Conservation (phyloP, 2,329 filamentous ascomycete genomes). For the Alternaria viburni region DNA sequence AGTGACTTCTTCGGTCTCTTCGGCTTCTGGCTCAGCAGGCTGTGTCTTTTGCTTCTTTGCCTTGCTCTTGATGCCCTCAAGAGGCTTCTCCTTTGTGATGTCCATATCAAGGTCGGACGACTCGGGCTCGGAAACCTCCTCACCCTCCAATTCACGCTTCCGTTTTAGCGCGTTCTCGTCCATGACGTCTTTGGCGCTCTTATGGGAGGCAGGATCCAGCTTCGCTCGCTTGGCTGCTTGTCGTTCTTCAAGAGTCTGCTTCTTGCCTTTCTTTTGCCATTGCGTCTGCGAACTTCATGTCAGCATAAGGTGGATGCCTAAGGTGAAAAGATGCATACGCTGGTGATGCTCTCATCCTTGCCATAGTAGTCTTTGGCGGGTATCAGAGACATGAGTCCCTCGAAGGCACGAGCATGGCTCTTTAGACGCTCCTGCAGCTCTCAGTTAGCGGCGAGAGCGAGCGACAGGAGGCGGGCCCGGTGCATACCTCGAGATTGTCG, state of each 20-base stretch:
- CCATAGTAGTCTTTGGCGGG: slow-evolving; percentile 91
- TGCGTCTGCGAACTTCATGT: slow-evolving; percentile 68
- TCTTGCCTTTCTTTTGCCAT: slow-evolving; percentile 88
- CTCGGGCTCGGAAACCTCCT: slow-evolving; percentile 45
- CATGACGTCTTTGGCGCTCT: slow-evolving; percentile 92
- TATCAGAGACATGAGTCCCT: slow-evolving; percentile 85
- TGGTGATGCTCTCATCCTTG: slow-evolving; percentile 69
- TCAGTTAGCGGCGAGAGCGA: slow-evolving; percentile 36
- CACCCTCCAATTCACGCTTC: slow-evolving; percentile 69
- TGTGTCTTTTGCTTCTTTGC: slow-evolving; percentile 54
- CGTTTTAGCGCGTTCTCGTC: slow-evolving; percentile 82
- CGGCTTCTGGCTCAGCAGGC: slow-evolving; percentile 21
- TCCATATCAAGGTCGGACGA: slow-evolving; percentile 45
- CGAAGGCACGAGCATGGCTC: slow-evolving; percentile 75
- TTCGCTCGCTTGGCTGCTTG: slow-evolving; percentile 74
- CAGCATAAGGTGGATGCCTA: slow-evolving; percentile 14
- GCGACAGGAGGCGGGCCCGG: slow-evolving; percentile 25
- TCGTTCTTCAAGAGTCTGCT: slow-evolving; percentile 87
- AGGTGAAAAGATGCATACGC: slow-evolving; percentile 63
- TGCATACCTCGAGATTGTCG: slow-evolving; percentile 52
- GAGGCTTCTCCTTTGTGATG: slow-evolving; percentile 46
- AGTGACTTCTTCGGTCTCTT: slow-evolving; percentile 47
- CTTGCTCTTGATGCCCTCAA: slow-evolving; percentile 47
- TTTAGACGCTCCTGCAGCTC: slow-evolving; percentile 58
- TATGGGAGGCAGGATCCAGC: slow-evolving; percentile 87